Evolutionary conservation across 2,329 filamentous ascomycete species (phyloP).

Genomic region (Albifimbria verrucaria): DNA sequence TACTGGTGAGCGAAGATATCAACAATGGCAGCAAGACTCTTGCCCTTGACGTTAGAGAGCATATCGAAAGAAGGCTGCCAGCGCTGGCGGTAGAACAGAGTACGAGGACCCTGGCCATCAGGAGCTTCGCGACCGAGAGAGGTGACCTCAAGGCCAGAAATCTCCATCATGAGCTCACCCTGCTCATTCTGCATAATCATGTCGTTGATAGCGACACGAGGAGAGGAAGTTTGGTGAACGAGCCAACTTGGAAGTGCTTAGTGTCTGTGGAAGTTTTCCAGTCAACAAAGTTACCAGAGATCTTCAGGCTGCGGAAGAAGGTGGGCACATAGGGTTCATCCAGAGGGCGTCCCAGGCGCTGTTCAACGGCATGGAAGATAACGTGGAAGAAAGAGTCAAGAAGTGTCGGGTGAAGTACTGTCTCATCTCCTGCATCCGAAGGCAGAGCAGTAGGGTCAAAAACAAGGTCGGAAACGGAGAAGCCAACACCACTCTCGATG

Average conservation of each 20-base stretch:
- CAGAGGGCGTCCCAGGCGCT: slow-evolving; percentile 15
- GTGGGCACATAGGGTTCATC: slow-evolving; percentile 22
- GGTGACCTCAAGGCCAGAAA: slow-evolving; percentile 17
- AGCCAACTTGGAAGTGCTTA: slow-evolving; percentile 15
- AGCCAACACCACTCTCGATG: slow-evolving; percentile 20
- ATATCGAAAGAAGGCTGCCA: slow-evolving; percentile 21
- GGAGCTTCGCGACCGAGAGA: slow-evolving; percentile 16
- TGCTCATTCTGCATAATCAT: slow-evolving; percentile 15
- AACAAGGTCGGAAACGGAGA: slow-evolving; percentile 13
- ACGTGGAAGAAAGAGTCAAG: slow-evolving; percentile 22
- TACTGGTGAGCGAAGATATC: slow-evolving; percentile 20
- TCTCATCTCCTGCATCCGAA: slow-evolving; percentile 17
- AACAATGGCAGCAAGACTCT: slow-evolving; percentile 12
- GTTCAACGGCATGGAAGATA: slow-evolving; percentile 20
- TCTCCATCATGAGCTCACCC: slow-evolving; percentile 18
- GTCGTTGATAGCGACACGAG: slow-evolving; percentile 20
- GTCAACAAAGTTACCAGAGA: slow-evolving; percentile 17
- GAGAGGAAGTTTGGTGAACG: slow-evolving; percentile 19
- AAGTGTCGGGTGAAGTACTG: slow-evolving; percentile 18
- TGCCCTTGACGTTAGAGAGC: slow-evolving; percentile 11
- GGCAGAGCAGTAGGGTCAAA: slow-evolving; percentile 14
- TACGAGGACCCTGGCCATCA: slow-evolving; percentile 14
- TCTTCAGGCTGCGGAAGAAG: slow-evolving; percentile 16
- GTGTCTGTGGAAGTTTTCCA: slow-evolving; percentile 10
- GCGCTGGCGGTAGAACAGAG: slow-evolving; percentile 18